A percentile compares a stretch with the other conserved stretches of the same genome.
Conservation (phyloP, 805 yeast genomes). For the Lachancea thermotolerans region DNA sequence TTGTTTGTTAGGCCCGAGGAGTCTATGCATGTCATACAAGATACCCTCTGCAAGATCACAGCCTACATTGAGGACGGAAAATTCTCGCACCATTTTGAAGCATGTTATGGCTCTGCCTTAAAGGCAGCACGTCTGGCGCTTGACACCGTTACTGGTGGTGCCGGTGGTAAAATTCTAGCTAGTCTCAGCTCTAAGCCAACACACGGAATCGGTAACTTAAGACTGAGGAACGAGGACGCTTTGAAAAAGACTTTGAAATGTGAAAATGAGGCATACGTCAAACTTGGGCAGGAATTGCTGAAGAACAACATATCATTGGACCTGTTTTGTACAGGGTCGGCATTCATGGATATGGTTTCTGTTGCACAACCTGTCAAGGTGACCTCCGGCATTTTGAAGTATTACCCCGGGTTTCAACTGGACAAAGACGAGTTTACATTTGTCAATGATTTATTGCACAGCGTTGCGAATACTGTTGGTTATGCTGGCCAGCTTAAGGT, state of each 20-base stretch:
- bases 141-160: constrained; percentile 40
- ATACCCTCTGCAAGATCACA: constrained; percentile 47
- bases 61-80: constrained; percentile 33
- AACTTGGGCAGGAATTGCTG: constrained; percentile 51
- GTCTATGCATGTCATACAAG: constrained; percentile 55
- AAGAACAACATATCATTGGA: constrained; percentile 65
- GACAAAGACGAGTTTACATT: constrained; percentile 65
- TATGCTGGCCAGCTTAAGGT: constrained; percentile 78
- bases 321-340: constrained; percentile 58
- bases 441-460: constrained; percentile 50
- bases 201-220: constrained; percentile 69
- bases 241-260: constrained; percentile 51
- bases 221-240: constrained; percentile 34
- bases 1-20: constrained; percentile 74
- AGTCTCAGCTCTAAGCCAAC: constrained; percentile 66
- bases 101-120: constrained; percentile 75
- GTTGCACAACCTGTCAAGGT: constrained; percentile 54
- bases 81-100: constrained; percentile 37
- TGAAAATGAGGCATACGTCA: constrained; percentile 54
- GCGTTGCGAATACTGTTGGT: constrained; percentile 50
- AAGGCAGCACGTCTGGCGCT: constrained; percentile 60
- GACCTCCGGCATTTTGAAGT: constrained; percentile 65
- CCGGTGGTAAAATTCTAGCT: constrained; percentile 80
- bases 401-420: constrained; percentile 60
- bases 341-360: constrained; percentile 66